Evolutionary conservation across 441 rosid genomes (phyloP).

Genomic region (Gossypium laxum): DNA sequence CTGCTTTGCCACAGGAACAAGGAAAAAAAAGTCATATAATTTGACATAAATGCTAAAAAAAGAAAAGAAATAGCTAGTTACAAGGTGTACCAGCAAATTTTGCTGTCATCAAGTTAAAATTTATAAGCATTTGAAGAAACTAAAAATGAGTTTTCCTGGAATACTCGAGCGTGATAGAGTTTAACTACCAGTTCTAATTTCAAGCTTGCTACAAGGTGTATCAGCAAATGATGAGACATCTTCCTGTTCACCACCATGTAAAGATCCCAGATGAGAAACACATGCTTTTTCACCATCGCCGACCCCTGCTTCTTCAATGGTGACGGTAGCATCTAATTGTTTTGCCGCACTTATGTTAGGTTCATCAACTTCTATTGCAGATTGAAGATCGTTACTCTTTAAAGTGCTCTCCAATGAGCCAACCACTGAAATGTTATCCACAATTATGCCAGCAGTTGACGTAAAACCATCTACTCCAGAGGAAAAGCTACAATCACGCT

Average conservation of each 20-base stretch:
- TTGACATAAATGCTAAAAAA: neutral
- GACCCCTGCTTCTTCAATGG: neutral
- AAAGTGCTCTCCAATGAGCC: neutral
- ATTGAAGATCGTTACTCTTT: neutral
- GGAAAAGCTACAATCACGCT: neutral
- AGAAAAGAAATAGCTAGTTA: neutral
- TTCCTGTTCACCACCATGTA: neutral
- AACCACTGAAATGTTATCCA: neutral
- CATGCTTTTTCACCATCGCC: neutral
- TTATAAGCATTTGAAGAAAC: neutral
- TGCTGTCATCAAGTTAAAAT: neutral
- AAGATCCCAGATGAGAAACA: neutral
- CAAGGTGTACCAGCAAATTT: too few relatives aligned
- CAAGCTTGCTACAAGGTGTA: slow-evolving; percentile 6
- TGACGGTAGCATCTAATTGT: neutral
- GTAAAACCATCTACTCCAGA: neutral
- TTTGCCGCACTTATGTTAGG: neutral
- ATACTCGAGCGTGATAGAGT: neutral
- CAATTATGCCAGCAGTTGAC: neutral
- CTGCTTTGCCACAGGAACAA: slow-evolving; percentile 5
- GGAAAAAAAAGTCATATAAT: neutral
- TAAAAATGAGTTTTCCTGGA: neutral
- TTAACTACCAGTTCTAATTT: neutral
- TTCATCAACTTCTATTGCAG: neutral
- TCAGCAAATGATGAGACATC: neutral